A percentile compares a stretch with the other conserved stretches of the same genome.
phyloP scores from a whole-genome alignment of 148 eudicot species.

The Selenicereus undatus region DNA sequence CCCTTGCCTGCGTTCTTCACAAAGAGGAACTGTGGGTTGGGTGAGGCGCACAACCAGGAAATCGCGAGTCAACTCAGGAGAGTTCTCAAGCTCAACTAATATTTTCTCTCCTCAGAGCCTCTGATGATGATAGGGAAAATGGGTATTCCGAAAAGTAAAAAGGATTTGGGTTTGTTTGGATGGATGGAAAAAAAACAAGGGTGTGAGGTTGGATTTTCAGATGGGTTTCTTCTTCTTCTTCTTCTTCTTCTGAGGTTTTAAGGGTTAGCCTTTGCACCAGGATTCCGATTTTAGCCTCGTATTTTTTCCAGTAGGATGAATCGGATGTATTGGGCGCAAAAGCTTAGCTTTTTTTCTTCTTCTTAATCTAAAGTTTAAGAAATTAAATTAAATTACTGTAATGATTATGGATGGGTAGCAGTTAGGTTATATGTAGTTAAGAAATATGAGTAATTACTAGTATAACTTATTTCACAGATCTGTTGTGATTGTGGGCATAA shows the following conservation, averaged over 20 bases:
- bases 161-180: not conserved
- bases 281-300: slow-evolving; percentile 3
- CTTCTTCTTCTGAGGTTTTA: not conserved
- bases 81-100: slow-evolving; percentile 15
- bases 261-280: not conserved
- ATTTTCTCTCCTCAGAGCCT: not conserved
- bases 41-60: slow-evolving; percentile 11
- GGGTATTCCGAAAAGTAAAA: not conserved
- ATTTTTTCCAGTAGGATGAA: slow-evolving; percentile 5
- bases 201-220: not conserved
- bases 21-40: slow-evolving; percentile 16
- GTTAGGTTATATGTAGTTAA: not conserved
- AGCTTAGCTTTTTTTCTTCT: slow-evolving; percentile 4
- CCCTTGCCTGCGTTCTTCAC: slow-evolving; percentile 46
- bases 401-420: not conserved
- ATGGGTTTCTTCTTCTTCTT: not conserved
- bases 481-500: not conserved
- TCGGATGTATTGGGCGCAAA: slow-evolving; percentile 5
- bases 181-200: not conserved
- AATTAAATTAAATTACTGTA: not conserved
- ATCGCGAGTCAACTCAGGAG: slow-evolving; percentile 25
- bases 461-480: not conserved
- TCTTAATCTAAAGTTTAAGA: not conserved
- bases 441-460: not conserved
- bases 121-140: not conserved